phyloP scores from a whole-genome alignment of 2,329 filamentous ascomycete species.

The Byssoonygena ceratinophila region DNA sequence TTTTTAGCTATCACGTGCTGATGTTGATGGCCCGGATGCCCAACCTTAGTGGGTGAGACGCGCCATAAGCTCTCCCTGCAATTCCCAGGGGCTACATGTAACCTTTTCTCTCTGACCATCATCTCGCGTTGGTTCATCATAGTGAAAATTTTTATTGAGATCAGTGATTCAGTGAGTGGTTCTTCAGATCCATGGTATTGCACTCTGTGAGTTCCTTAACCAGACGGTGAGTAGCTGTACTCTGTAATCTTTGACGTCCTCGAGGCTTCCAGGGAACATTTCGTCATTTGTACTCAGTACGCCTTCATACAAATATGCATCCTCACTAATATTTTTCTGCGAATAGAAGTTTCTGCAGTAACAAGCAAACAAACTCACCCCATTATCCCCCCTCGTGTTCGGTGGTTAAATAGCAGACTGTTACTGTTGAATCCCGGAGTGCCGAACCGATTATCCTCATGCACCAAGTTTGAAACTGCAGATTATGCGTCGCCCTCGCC shows the following conservation, averaged over 20 bases:
- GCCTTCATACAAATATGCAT: not conserved
- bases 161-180: not conserved
- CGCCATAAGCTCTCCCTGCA: not conserved
- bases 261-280: not conserved
- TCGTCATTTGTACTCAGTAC: not conserved
- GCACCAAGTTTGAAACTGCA: not conserved
- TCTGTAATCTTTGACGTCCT: not conserved
- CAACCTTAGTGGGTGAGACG: not conserved
- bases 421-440: not conserved
- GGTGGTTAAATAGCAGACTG: not conserved
- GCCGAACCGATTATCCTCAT: not conserved
- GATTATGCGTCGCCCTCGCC: slow-evolving; percentile 5
- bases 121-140: not conserved
- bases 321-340: not conserved
- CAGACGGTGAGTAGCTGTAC: too few relatives aligned
- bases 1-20: not conserved
- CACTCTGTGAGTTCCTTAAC: too few relatives aligned
- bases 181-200: too few relatives aligned
- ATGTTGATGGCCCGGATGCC: not conserved
- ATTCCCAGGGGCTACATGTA: not conserved
- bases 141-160: not conserved
- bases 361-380: not conserved
- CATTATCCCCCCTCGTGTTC: not conserved
- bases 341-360: not conserved
- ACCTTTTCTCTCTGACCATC: not conserved